phyloP scores from a whole-genome alignment of 1,284 basidiomycete genomes.

The Ustilago esculenta region DNA sequence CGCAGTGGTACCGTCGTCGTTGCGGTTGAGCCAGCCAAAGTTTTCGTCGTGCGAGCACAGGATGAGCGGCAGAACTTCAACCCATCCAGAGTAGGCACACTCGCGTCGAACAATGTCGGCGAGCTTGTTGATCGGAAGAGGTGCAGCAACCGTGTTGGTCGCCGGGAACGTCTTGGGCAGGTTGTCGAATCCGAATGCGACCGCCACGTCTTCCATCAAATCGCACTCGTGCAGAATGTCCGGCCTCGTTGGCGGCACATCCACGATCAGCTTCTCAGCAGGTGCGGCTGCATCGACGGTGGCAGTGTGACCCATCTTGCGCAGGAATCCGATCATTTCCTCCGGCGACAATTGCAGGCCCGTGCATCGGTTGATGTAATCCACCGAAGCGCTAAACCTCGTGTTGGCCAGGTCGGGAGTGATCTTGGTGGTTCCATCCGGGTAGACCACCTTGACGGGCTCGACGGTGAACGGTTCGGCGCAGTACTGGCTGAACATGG shows the following conservation, averaged over 20 bases:
- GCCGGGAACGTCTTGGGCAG: slow-evolving; percentile 88
- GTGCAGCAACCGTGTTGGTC: slow-evolving; percentile 95
- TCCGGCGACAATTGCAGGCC: slow-evolving; percentile 77
- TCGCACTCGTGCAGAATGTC: slow-evolving; percentile 99
- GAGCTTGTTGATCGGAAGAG: slow-evolving; percentile 87
- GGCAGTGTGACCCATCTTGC: slow-evolving; percentile 74
- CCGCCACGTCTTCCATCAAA: slow-evolving; percentile 96
- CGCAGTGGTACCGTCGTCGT: slow-evolving; percentile 81
- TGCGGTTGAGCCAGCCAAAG: slow-evolving; percentile 88
- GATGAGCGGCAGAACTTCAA: slow-evolving; percentile 92
- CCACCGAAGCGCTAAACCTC: slow-evolving; percentile 78
- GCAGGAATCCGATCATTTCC: slow-evolving; percentile 76
- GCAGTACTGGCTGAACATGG: slow-evolving; percentile 98
- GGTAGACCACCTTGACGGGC: slow-evolving; percentile 60
- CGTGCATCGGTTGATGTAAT: slow-evolving; percentile 95
- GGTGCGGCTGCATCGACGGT: slow-evolving; percentile 24
- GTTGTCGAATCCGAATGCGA: slow-evolving; percentile 98
- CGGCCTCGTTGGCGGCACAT: slow-evolving; percentile 88
- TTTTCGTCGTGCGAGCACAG: slow-evolving; percentile 99
- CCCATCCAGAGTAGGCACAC: slow-evolving; percentile 94
- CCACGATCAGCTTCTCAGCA: slow-evolving; percentile 77
- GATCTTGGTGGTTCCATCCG: slow-evolving; percentile 75
- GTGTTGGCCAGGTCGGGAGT: slow-evolving; percentile 83
- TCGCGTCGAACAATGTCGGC: slow-evolving; percentile 87
- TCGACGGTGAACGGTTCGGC: slow-evolving; percentile 78